Conservation (phyloP, 805 yeast species). For the Helenozyma rhizophorensis region DNA sequence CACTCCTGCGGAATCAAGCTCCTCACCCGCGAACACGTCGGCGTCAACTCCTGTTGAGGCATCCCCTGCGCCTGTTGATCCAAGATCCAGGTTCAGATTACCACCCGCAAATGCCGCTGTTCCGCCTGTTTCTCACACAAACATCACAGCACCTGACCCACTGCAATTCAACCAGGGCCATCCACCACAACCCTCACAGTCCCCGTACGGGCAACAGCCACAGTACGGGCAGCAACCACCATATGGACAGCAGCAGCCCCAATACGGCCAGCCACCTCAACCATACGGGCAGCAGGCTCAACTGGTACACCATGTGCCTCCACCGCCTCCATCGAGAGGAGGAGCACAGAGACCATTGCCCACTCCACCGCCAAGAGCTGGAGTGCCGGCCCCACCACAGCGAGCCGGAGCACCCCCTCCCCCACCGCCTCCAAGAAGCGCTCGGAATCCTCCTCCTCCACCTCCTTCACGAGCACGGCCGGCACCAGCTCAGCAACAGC, state of each 20-base stretch:
- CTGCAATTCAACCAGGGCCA: no score
- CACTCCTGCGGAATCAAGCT: neutral
- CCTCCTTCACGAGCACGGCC: constrained; percentile 27
- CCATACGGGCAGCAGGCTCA: neutral
- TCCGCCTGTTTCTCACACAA: no score
- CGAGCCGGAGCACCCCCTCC: constrained; percentile 12
- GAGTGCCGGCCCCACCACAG: constrained; percentile 16
- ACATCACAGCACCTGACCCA: neutral
- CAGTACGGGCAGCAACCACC: constrained; percentile 5
- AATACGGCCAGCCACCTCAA: no score
- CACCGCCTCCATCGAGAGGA: constrained; percentile 9
- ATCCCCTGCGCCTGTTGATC: neutral
- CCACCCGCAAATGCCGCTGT: constrained; percentile 5
- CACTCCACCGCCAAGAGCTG: constrained; percentile 24
- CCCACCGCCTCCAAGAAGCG: constrained; percentile 10
- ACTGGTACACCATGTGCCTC: constrained; percentile 2
- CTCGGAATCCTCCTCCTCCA: constrained; percentile 24
- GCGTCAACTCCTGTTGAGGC: neutral
- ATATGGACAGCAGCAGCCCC: neutral
- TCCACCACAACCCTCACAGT: neutral
- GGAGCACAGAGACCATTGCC: constrained; percentile 12
- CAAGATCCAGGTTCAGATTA: constrained; percentile 6
- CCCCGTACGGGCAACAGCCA: neutral
- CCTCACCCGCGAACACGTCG: constrained; percentile 1
- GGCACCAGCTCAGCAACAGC: constrained; percentile 8